These are phyloP conservation scores for Beauveria medogensis DNA, from an alignment of 2,329 filamentous ascomycete genomes.

Conservation along the genomic window DNA sequence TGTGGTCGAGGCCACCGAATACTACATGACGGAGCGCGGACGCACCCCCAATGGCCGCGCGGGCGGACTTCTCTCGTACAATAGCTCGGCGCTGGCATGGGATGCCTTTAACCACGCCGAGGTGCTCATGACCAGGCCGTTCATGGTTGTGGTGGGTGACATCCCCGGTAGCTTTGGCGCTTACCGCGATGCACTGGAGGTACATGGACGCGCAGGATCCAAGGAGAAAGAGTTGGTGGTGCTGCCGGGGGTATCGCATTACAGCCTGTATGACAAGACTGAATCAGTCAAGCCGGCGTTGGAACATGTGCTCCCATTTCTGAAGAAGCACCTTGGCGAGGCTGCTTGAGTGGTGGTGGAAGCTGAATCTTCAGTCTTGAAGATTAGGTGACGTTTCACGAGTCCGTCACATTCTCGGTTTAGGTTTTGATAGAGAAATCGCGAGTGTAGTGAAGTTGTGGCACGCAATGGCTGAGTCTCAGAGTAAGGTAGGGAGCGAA, in stretches of 20 bases:
- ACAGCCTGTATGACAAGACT: constrained; percentile 11
- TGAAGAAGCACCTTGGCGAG: constrained; percentile 19
- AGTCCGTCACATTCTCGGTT: neutral
- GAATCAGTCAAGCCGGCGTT: constrained; percentile 10
- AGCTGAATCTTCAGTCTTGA: no score
- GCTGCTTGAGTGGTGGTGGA: constrained; percentile 1
- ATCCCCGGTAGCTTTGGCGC: constrained; percentile 7
- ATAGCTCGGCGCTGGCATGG: constrained; percentile 8
- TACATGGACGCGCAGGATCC: constrained; percentile 6
- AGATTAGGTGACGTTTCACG: no score
- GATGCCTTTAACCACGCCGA: constrained; percentile 11
- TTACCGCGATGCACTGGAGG: constrained; percentile 3
- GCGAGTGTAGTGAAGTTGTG: neutral
- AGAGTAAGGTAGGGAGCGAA: neutral
- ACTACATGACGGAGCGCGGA: constrained; percentile 11
- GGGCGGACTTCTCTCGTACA: constrained; percentile 5
- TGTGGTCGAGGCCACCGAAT: constrained; percentile 3
- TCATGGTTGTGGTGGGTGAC: constrained; percentile 11
- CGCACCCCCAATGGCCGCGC: neutral
- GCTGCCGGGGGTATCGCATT: constrained; percentile 9
- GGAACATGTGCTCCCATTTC: constrained; percentile 4
- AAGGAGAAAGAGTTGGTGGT: constrained; percentile 11
- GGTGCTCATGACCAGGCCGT: constrained; percentile 7
- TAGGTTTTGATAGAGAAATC: neutral
- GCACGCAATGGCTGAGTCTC: neutral